These are phyloP conservation scores for Xylaria palmicola DNA, from an alignment of 495 filamentous ascomycete genomes.

Conservation along the genomic window DNA sequence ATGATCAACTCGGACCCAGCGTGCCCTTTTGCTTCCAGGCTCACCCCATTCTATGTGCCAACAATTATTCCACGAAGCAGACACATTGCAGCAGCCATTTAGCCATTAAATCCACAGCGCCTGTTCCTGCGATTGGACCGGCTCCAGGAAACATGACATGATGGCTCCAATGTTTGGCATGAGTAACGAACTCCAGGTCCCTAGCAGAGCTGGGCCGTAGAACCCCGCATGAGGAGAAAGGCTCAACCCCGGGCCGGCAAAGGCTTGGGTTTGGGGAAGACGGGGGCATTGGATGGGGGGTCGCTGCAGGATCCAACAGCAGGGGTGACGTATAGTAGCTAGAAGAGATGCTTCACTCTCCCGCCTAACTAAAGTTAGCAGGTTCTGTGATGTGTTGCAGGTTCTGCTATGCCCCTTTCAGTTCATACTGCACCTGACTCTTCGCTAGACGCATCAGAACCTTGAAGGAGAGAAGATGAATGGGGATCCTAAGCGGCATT, in stretches of 20 bases:
- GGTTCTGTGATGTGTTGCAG: too few species aligned
- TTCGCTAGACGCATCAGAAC: not conserved
- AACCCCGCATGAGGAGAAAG: slow-evolving; percentile 7
- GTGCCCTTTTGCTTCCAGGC: not conserved
- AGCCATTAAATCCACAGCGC: not conserved
- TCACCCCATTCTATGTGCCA: not conserved
- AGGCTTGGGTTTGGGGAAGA: not conserved
- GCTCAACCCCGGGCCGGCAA: not conserved
- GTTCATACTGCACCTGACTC: not conserved
- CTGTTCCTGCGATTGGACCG: not conserved
- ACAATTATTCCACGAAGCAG: slow-evolving; percentile 9
- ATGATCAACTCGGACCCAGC: not conserved
- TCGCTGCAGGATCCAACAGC: too few species aligned
- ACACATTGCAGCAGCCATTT: not conserved
- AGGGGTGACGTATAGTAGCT: not conserved
- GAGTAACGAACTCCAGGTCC: not conserved
- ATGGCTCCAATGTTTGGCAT: not conserved
- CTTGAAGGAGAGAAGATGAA: too few species aligned
- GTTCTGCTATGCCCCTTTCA: too few species aligned
- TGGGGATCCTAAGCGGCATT: too few species aligned
- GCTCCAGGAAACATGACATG: not conserved
- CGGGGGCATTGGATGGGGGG: not conserved
- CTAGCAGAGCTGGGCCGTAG: not conserved
- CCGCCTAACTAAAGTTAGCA: too few species aligned
- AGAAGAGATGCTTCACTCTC: not conserved